Conservation (phyloP, 768 basidiomycete genomes). For the Mycena metata region DNA sequence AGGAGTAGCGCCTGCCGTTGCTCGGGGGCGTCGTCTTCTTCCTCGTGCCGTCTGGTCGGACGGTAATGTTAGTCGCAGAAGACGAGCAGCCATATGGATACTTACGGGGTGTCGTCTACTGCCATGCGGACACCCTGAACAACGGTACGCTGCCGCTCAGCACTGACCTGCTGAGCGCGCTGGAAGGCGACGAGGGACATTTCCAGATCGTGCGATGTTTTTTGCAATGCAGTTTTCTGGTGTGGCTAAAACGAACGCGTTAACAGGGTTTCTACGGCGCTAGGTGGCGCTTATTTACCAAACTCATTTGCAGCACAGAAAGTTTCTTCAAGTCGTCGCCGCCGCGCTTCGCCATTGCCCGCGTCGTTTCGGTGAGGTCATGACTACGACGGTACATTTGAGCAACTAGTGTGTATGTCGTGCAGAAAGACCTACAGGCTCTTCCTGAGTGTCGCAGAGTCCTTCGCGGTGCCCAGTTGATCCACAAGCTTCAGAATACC, state of each 20-base stretch:
- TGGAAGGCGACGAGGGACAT: constrained; percentile 93
- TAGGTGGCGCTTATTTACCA: constrained; percentile 58
- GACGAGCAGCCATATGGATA: constrained; percentile 9
- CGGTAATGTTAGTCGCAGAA: not conserved
- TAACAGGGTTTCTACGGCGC: constrained; percentile 4
- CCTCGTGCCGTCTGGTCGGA: constrained; percentile 39
- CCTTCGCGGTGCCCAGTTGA: constrained; percentile 88
- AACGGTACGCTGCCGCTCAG: constrained; percentile 89
- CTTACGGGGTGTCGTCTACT: constrained; percentile 77
- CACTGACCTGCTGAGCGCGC: constrained; percentile 89
- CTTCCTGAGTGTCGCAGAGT: constrained; percentile 84
- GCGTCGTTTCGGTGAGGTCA: constrained; percentile 94
- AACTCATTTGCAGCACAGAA: constrained; percentile 70
- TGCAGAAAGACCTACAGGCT: constrained; percentile 74
- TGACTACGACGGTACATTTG: constrained; percentile 64
- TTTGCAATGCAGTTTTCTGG: constrained; percentile 87
- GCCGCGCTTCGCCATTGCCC: constrained; percentile 94
- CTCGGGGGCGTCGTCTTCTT: constrained; percentile 61
- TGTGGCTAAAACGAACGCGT: constrained; percentile 65
- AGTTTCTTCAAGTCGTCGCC: constrained; percentile 95
- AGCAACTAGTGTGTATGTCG: not conserved
- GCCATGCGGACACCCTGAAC: constrained; percentile 89
- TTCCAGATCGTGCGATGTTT: constrained; percentile 94
- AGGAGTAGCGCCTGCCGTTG: constrained; percentile 79
- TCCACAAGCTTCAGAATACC: constrained; percentile 97